phyloP scores from a whole-genome alignment of 441 rosid species.

The Jatropha multifida region DNA sequence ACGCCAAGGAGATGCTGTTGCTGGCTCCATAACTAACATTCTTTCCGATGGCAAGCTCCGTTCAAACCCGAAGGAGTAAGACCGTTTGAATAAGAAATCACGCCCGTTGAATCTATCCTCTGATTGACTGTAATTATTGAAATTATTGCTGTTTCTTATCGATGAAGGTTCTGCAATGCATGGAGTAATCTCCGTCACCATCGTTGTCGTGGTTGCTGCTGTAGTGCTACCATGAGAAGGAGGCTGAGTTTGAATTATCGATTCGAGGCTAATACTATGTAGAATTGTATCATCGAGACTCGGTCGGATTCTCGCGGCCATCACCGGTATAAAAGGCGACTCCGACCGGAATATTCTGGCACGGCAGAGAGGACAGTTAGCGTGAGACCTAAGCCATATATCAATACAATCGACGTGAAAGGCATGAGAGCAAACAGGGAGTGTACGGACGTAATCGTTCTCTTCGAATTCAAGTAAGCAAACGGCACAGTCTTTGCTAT shows the following conservation, averaged over 20 bases:
- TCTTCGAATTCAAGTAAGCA: conserved; percentile 83
- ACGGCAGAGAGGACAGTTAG: conserved; percentile 90
- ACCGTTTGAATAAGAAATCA: conserved; percentile 56
- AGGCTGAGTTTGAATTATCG: conserved; percentile 29
- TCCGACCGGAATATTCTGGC: conserved; percentile 60
- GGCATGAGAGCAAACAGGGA: conserved; percentile 75
- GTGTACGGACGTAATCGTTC: conserved; percentile 61
- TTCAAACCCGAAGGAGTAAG: conserved; percentile 84
- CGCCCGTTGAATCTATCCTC: conserved; percentile 44
- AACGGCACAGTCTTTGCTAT: conserved; percentile 65
- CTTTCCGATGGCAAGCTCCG: conserved; percentile 68
- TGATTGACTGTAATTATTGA: conserved; percentile 14
- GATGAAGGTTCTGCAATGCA: conserved; percentile 54
- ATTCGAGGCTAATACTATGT: conserved; percentile 33
- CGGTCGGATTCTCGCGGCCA: conserved; percentile 91
- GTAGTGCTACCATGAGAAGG: conserved; percentile 1
- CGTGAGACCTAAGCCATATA: conserved; percentile 88
- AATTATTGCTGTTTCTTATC: conserved; percentile 20
- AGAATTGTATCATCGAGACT: conserved; percentile 60
- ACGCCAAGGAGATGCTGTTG: conserved; percentile 80
- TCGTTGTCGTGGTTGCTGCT: conserved; percentile 4
- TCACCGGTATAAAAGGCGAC: conserved; percentile 69
- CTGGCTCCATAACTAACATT: conserved; percentile 55
- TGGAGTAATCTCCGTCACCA: conserved; percentile 51
- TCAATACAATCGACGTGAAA: conserved; percentile 87